Conservation (phyloP, 2,329 filamentous ascomycete genomes). For the Magnaporthales sp. region DNA sequence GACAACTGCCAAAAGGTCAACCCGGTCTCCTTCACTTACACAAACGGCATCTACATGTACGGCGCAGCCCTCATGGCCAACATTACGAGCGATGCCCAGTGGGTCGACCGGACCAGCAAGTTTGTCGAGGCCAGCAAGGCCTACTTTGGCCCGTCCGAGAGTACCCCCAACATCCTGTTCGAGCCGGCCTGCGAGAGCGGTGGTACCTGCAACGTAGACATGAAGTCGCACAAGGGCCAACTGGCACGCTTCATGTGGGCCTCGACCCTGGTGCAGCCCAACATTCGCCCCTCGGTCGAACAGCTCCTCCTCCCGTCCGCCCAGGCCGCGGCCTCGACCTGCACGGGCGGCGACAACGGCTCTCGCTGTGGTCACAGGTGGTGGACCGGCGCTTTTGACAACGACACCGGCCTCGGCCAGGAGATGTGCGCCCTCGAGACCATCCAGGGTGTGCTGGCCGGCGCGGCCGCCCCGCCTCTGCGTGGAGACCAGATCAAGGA, state of each 20-base stretch:
- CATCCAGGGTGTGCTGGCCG: constrained; percentile 48
- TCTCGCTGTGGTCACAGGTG: constrained; percentile 53
- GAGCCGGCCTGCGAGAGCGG: constrained; percentile 57
- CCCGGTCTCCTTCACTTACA: constrained; percentile 55
- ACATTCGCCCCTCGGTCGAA: constrained; percentile 37
- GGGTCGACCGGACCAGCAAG: constrained; percentile 41
- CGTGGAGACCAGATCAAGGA: constrained; percentile 37
- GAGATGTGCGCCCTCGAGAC: constrained; percentile 58
- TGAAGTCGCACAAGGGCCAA: constrained; percentile 61
- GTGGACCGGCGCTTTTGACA: constrained; percentile 50
- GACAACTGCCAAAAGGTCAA: constrained; percentile 45
- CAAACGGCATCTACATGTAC: constrained; percentile 56
- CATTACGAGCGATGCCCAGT: constrained; percentile 39
- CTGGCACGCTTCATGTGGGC: constrained; percentile 56
- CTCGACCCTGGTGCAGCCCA: constrained; percentile 46
- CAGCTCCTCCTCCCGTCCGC: constrained; percentile 42
- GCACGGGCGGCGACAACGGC: constrained; percentile 44
- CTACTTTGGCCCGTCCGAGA: constrained; percentile 45
- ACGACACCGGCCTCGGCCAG: constrained; percentile 47
- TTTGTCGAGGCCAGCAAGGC: constrained; percentile 40
- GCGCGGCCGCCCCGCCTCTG: constrained; percentile 33
- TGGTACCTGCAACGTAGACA: constrained; percentile 51
- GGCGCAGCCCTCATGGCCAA: constrained; percentile 58
- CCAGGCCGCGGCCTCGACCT: constrained; percentile 45
- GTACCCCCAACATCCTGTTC: constrained; percentile 52